Evolutionary conservation across 169 alveolate genomes (phyloP).

Genomic region (Plasmodium vinckei): DNA sequence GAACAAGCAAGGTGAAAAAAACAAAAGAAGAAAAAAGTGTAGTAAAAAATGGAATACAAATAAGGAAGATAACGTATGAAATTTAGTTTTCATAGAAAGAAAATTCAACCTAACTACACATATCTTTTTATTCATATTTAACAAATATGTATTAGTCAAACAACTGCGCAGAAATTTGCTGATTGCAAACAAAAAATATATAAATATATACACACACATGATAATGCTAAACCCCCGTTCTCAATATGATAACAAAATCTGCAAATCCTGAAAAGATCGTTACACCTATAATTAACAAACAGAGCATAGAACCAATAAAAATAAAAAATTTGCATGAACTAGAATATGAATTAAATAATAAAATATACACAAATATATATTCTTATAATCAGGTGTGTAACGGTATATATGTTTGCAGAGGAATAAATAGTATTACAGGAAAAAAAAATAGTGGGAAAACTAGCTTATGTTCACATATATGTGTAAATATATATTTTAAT

Average conservation of each 20-base stretch:
- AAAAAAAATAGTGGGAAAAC: conserved; percentile 49
- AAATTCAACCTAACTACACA: too few relatives aligned
- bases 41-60: conserved; percentile 1
- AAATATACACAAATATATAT: conserved; percentile 71
- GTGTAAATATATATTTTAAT: conserved; percentile 73
- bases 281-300: conserved; percentile 24
- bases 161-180: too few relatives aligned
- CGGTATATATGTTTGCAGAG: conserved; percentile 61
- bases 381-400: conserved; percentile 32
- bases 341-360: conserved; percentile 36
- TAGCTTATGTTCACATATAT: conserved; percentile 64
- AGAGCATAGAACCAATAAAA: background rate
- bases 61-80: background rate
- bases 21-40: background rate
- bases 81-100: background rate
- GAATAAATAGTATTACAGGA: conserved; percentile 56
- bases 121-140: too few relatives aligned
- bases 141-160: too few relatives aligned
- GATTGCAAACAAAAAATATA: too few relatives aligned
- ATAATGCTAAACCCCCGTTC: too few relatives aligned
- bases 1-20: background rate
- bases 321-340: conserved; percentile 50
- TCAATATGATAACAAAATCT: conserved; percentile 15
- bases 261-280: conserved; percentile 19
- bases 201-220: too few relatives aligned